Evolutionary conservation across 306 rosid species (phyloP).

Genomic region (Nissolia schottii): DNA sequence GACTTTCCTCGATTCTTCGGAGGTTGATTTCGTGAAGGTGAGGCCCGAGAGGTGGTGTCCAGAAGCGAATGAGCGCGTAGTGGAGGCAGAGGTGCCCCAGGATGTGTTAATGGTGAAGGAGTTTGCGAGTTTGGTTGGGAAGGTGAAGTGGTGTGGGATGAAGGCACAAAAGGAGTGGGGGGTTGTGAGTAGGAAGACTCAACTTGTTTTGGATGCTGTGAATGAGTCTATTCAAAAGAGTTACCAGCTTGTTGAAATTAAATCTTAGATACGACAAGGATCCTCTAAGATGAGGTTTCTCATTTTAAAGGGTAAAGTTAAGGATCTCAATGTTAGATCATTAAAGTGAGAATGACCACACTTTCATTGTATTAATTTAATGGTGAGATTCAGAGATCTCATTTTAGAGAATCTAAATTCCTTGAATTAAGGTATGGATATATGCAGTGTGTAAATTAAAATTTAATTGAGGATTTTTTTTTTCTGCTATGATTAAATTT

Average conservation of each 20-base stretch:
- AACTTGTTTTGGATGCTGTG: constrained; percentile 34
- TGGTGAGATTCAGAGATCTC: too few relatives aligned
- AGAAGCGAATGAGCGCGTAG: constrained; percentile 18
- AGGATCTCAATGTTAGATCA: too few relatives aligned
- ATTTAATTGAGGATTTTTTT: too few relatives aligned
- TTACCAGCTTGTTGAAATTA: constrained; percentile 26
- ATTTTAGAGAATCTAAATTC: too few relatives aligned
- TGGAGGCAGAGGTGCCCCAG: constrained; percentile 25
- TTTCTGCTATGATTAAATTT: too few relatives aligned
- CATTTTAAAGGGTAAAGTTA: too few relatives aligned
- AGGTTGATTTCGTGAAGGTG: constrained; percentile 28
- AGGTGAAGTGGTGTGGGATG: constrained; percentile 12
- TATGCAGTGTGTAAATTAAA: too few relatives aligned
- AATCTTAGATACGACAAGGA: too few relatives aligned
- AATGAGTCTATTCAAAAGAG: constrained; percentile 34
- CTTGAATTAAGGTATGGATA: too few relatives aligned
- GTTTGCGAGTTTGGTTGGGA: constrained; percentile 21
- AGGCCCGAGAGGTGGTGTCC: constrained; percentile 35
- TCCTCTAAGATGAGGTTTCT: too few relatives aligned
- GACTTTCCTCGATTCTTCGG: constrained; percentile 21
- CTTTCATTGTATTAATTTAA: too few relatives aligned
- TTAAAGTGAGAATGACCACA: too few relatives aligned
- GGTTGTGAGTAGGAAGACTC: constrained; percentile 27
- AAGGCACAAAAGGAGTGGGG: constrained; percentile 28
- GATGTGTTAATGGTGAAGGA: constrained; percentile 41